phyloP scores from a whole-genome alignment of 2,329 filamentous ascomycete genomes.

The Arachnomyces sp. region DNA sequence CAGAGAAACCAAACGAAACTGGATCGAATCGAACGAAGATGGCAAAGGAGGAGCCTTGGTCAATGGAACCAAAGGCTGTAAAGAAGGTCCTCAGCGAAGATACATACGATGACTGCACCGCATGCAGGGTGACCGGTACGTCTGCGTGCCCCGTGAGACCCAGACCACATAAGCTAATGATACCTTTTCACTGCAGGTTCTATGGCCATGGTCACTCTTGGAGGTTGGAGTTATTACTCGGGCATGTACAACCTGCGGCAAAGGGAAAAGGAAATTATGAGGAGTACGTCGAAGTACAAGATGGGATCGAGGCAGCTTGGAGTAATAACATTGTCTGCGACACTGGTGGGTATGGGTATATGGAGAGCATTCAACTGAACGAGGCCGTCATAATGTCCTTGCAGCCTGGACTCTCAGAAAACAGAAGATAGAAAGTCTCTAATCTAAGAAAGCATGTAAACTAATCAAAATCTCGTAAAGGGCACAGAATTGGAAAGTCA shows the following conservation, averaged over 20 bases:
- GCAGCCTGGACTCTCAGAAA: too few species aligned
- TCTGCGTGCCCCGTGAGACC: conserved; percentile 10
- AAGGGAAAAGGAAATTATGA: conserved; percentile 55
- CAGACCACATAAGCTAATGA: not conserved
- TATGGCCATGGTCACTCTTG: conserved; percentile 66
- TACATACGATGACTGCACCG: conserved; percentile 55
- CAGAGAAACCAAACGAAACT: not conserved
- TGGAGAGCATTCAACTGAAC: conserved; percentile 57
- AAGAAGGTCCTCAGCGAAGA: conserved; percentile 47
- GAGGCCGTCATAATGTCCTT: not conserved
- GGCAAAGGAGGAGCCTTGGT: conserved; percentile 45
- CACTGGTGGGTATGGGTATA: conserved; percentile 61
- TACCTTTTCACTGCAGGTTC: conserved; percentile 47
- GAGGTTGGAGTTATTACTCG: conserved; percentile 68
- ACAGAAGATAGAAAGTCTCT: conserved; percentile 1
- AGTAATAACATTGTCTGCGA: conserved; percentile 60
- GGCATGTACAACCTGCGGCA: conserved; percentile 64
- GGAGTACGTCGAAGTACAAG: conserved; percentile 63
- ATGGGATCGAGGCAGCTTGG: conserved; percentile 63
- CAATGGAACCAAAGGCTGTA: conserved; percentile 51
- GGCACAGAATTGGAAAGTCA: conserved; percentile 6
- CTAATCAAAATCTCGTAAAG: not conserved
- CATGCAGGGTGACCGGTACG: conserved; percentile 65
- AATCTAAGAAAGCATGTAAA: not conserved
- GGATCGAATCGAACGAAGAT: conserved; percentile 21